Percentiles rank a stretch among this genome's conserved stretches.
Conservation (phyloP, 345 rosid species). For the Murraya paniculata region DNA sequence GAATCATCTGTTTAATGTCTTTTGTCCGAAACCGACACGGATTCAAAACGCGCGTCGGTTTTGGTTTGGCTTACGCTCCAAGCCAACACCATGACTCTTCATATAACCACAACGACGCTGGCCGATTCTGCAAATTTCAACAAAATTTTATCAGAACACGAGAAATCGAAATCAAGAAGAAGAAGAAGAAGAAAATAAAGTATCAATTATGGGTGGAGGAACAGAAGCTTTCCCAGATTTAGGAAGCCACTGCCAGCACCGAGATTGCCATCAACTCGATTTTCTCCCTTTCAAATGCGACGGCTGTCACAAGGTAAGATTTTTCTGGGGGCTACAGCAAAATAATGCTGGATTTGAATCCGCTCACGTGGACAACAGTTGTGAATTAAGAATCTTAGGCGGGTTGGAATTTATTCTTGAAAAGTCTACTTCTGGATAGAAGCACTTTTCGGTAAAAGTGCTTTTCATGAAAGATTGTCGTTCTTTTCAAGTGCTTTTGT, state of each 20-base stretch:
- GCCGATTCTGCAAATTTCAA: not conserved
- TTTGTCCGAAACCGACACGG: too few species aligned
- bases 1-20: not conserved
- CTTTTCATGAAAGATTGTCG: not conserved
- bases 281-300: constrained; percentile 80
- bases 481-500: too few species aligned
- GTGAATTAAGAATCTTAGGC: not conserved
- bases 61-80: constrained; percentile 35
- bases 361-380: too few species aligned
- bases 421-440: not conserved
- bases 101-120: not conserved
- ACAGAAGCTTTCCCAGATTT: constrained; percentile 88
- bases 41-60: too few species aligned
- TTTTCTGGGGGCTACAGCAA: not conserved
- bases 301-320: constrained; percentile 56
- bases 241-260: constrained; percentile 69
- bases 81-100: constrained; percentile 28
- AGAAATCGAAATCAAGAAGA: not conserved
- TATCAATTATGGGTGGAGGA: constrained; percentile 54
- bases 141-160: not conserved
- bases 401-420: not conserved
- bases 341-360: not conserved
- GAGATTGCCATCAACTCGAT: constrained; percentile 76
- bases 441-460: not conserved
- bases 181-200: not conserved